Base-by-base conservation (phyloP, 2,329 filamentous ascomycete species). In the Neofusicoccum sp. region DNA sequence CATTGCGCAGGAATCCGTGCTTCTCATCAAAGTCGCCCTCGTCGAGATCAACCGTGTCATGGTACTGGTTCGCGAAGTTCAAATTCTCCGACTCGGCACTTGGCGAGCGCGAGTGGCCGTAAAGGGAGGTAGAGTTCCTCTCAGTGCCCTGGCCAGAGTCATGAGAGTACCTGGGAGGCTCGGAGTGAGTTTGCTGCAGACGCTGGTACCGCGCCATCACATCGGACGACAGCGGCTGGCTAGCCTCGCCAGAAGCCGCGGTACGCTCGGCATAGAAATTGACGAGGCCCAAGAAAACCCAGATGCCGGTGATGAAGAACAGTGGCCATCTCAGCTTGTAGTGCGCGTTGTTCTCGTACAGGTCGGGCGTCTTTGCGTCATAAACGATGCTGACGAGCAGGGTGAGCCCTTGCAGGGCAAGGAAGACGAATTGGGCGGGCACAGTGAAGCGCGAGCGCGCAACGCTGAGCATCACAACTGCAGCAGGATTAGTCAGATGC, bases 271-370 rank as follows among this genome's bases (percentile, higher is more conserved):
- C 80, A 63, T 89, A 84, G 43, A 82, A 77, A 57, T 86, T 86
- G 48, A 91, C 76, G 59, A 91, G 71, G 51, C 86, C 84, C 71
- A 96, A 78, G 40, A 89, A 68, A 14, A 89, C 82, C 77, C 96
- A 93, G 0, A 83, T 86, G 57, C 81, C 81, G 9, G 89, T 81
- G 3, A 93, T 79, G 80, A 85, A 89, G 3, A 89, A 93, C 31
- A 89, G 82, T 43, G 90, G 80, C 93, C 93, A 98, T 59, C 92
- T 92, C 44, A 93, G 82, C 73, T 90, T 92, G 78, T 92, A 87
- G 73, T 97, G 93, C n/a, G 89, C 85, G 71, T 96, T 96, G 71
- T 89, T 88, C 33, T 87, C 86, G 72, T 96, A 97, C 24, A 97
- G 78, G 70, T 96, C 90, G 1, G 92, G 91, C 0, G 91, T 96